Evolutionary conservation across 495 filamentous ascomycete genomes (phyloP), one percentile per base, ranked within the genome.

Genomic region (Xylaria venustula): DNA sequence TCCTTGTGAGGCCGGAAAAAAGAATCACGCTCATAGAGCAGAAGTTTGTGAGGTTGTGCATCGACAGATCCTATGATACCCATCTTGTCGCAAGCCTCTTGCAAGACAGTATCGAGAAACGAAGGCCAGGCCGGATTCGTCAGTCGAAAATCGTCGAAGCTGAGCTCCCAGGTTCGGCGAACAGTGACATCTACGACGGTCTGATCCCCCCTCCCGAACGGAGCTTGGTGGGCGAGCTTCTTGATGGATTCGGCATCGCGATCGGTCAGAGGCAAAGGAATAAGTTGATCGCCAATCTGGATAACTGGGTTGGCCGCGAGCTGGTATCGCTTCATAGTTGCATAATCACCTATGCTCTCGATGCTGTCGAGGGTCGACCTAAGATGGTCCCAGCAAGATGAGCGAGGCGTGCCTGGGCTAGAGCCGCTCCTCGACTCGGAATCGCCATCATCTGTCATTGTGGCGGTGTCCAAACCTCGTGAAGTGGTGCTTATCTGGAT

Each of bases 131-230:
- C 59, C n/a, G 75, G 73, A 57, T 82, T 81, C 14, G 54, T 58
- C 15, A 79, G 65, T 40, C 65, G 60, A 44, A 83, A 73, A 7
- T 83, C 68, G 51, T 60, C 53, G 1, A 70, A 48, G 53, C 78
- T 67, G 9, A 85, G 65, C 62, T 85, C 81, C 78, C 77, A 82
- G 1, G 74, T 83, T 47, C 78, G 78, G 8, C 80, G 66, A 3
- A 83, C 75, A 9, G 67, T 58, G 1, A 61, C 65, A 57, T 83
- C 77, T 8, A 83, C 73, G 9, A 82, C 47, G 0, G 77, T 84
- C 59, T 78, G 51, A 19, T 64, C 67, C 20, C 75, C 76, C 59
- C 73, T 75, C 6, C 77, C 77, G 54, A 78, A 83, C 3, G 82
- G 77, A 41, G 75, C 73, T 63, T 75, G 67, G 58, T 75, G 67